phyloP scores from a whole-genome alignment of 352 stramenopile species.

The Phytophthora aleatoria region DNA sequence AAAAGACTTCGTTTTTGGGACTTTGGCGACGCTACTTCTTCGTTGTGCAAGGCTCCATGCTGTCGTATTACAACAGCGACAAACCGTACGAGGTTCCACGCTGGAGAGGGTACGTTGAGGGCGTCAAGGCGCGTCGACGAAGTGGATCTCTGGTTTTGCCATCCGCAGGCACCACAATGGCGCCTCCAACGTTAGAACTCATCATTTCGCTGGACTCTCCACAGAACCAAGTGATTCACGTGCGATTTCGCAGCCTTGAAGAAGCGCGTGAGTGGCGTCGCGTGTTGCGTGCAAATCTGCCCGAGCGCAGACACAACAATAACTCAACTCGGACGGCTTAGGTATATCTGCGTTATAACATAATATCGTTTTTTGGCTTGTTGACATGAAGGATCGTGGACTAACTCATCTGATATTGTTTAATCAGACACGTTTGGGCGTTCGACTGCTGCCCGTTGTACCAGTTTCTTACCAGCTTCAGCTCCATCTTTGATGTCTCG shows the following conservation, averaged over 20 bases:
- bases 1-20: conserved; percentile 58
- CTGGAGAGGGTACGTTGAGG: conserved; percentile 62
- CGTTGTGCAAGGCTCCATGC: conserved; percentile 70
- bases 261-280: conserved; percentile 46
- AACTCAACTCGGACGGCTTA: conserved; percentile 24
- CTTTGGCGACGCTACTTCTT: conserved; percentile 80
- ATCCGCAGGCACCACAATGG: conserved; percentile 12
- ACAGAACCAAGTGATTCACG: conserved; percentile 32
- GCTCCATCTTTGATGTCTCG: conserved; percentile 4
- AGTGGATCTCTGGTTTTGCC: conserved; percentile 22
- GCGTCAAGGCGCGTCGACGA: conserved; percentile 39
- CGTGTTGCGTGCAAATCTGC: conserved; percentile 30
- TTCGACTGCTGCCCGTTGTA: conserved; percentile 17
- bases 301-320: conserved; percentile 9
- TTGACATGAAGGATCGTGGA: background rate
- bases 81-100: conserved; percentile 76
- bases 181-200: conserved; percentile 31
- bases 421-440: background rate
- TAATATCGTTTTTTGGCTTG: background rate
- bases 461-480: conserved; percentile 19
- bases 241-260: conserved; percentile 29
- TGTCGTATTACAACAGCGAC: conserved; percentile 77
- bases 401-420: background rate
- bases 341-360: conserved; percentile 1
- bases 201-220: conserved; percentile 41